Base-by-base conservation (phyloP, 2,329 filamentous ascomycete species). In the Aspergillus unguis region DNA sequence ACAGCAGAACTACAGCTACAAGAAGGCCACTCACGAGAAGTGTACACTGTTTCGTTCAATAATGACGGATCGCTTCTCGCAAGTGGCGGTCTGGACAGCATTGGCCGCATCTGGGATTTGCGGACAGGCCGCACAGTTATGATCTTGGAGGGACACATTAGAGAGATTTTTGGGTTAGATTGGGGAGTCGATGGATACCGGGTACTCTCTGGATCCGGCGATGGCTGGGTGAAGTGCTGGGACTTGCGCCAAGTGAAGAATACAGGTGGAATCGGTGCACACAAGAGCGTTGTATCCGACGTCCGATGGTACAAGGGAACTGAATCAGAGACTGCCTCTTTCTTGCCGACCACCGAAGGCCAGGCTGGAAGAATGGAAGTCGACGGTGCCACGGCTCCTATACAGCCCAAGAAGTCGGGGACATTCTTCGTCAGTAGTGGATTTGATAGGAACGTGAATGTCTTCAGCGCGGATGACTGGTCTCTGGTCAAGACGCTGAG, bases 151-250 rank as follows among this genome's bases (percentile, higher is more conserved):
- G 88, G 89, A 1, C 90, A 95, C 65, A 94, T 96, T 66, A 89
- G 92, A 57, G 92, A 95, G 10, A 96, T 99, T 49, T 92, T 95
- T 65, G 91, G 86, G 0, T 77, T 97, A 5, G 92, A 96, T 70
- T 99, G 95, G 94, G 85, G 88, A 53, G 81, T 86, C 0, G 94
- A 99, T 67, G 91, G 92, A 5, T 86, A 96, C 69, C 85, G 94
- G n/a, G 84, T 97, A 6, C 77, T 97, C n/a, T 91, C 91, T 0
- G 92, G 91, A 1, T 95, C 91, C 10, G 90, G 86, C 2, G 94
- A 99, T 67, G 92, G 92, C 17, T 97, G 94, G 83, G 85, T 96
- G 65, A 97, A 96, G 72, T 96, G 92, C 73, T 99, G 94, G 94
- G 94, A 99, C 67, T 80, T 99, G 48, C 85, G 94, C 42, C 92